These are phyloP conservation scores for Pichia phayaonensis DNA, from an alignment of 805 yeast genomes.

Conservation along the genomic window DNA sequence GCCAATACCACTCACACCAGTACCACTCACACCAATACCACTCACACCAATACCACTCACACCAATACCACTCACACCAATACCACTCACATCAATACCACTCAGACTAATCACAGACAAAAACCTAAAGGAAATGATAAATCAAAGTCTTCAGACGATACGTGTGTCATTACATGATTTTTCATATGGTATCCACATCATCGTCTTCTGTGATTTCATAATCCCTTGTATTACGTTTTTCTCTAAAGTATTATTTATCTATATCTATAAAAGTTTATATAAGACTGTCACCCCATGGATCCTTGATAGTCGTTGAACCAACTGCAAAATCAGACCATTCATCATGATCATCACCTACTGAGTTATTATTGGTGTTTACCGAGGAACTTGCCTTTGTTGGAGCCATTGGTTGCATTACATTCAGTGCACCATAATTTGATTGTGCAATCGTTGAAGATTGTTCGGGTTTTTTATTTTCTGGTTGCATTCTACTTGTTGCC, in stretches of 20 bases:
- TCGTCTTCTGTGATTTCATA: too few species aligned
- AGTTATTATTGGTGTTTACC: background rate
- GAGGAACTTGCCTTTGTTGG: background rate
- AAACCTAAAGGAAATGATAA: background rate
- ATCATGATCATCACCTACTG: conserved; percentile 6
- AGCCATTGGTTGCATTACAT: background rate
- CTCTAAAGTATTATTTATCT: background rate
- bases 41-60: too few species aligned
- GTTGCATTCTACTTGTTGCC: conserved; percentile 2
- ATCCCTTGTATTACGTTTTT: too few species aligned
- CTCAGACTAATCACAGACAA: too few species aligned
- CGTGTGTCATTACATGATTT: background rate
- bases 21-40: too few species aligned
- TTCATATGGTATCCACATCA: background rate
- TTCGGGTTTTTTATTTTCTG: background rate
- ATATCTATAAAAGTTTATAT: conserved; percentile 1
- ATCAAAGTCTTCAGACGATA: background rate
- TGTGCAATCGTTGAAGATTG: background rate
- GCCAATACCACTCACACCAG: too few species aligned
- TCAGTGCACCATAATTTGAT: background rate
- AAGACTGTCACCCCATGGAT: conserved; percentile 11
- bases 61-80: too few species aligned
- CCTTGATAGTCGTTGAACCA: conserved; percentile 4
- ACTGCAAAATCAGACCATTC: conserved; percentile 11
- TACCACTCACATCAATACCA: too few species aligned